phyloP scores from a whole-genome alignment of 2,329 filamentous ascomycete genomes.

The Celoporthe dispersa region DNA sequence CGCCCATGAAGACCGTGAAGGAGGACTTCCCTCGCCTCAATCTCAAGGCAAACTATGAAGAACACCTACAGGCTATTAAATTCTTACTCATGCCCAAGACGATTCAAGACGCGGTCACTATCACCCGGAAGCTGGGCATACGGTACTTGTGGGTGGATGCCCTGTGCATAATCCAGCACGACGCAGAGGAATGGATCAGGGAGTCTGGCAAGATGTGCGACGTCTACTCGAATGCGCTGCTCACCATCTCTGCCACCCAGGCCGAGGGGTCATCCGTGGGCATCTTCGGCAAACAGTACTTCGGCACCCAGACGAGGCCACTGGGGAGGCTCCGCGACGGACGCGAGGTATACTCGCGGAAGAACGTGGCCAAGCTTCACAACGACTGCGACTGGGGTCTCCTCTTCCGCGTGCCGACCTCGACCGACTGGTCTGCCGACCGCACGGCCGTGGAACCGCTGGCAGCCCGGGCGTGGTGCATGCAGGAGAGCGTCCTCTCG shows the following conservation, averaged over 20 bases:
- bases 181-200: slow-evolving; percentile 29
- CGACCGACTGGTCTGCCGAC: slow-evolving; percentile 1
- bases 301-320: not conserved
- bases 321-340: slow-evolving; percentile 30
- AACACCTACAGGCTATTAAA: not conserved
- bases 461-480: slow-evolving; percentile 11
- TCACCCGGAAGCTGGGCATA: slow-evolving; percentile 27
- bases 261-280: slow-evolving; percentile 10
- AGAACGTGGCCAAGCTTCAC: slow-evolving; percentile 6
- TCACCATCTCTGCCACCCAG: slow-evolving; percentile 19
- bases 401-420: slow-evolving; percentile 6
- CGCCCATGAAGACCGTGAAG: slow-evolving; percentile 12
- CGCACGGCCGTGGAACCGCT: not conserved
- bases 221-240: slow-evolving; percentile 18
- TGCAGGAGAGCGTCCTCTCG: slow-evolving; percentile 19
- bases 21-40: not conserved
- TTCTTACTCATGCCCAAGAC: slow-evolving; percentile 15
- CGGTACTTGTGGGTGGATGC: slow-evolving; percentile 36
- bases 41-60: slow-evolving; percentile 11
- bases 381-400: slow-evolving; percentile 16
- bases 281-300: slow-evolving; percentile 12
- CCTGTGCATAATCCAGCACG: slow-evolving; percentile 35
- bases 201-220: slow-evolving; percentile 26
- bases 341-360: not conserved
- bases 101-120: slow-evolving; percentile 17